phyloP scores from a whole-genome alignment of 2,329 filamentous ascomycete genomes.

The Botryosphaeria dothidea region DNA sequence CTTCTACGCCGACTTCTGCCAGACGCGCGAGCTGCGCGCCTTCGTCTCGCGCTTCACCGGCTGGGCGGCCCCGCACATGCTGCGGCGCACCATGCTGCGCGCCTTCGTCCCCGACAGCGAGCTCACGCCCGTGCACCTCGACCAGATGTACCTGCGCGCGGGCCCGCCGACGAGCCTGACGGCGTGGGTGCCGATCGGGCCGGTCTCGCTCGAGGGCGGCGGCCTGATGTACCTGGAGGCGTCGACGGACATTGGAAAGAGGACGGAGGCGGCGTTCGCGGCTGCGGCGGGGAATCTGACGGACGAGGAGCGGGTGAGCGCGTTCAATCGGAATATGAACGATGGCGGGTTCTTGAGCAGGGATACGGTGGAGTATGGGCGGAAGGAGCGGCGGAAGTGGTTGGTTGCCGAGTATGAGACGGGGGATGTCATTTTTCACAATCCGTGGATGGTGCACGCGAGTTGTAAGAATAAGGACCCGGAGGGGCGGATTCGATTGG shows the following conservation, averaged over 20 bases:
- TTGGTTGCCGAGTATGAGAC: slow-evolving; percentile 11
- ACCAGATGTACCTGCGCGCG: slow-evolving; percentile 17
- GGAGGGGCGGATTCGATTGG: slow-evolving; percentile 3
- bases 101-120: slow-evolving; percentile 14
- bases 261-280: slow-evolving; percentile 18
- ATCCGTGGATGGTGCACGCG: slow-evolving; percentile 1
- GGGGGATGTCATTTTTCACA: slow-evolving; percentile 20
- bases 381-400: neutral
- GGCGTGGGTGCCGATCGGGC: slow-evolving; percentile 20
- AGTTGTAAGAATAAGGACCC: too few species aligned
- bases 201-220: slow-evolving; percentile 15
- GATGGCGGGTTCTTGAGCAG: slow-evolving; percentile 17
- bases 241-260: neutral
- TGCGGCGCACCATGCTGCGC: slow-evolving; percentile 18
- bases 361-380: neutral
- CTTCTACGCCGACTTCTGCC: slow-evolving; percentile 14
- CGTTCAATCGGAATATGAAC: slow-evolving; percentile 21
- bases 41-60: slow-evolving; percentile 10
- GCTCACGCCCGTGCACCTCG: slow-evolving; percentile 21
- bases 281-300: neutral
- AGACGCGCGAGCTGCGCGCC: slow-evolving; percentile 5
- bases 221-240: slow-evolving; percentile 19
- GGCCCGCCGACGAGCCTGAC: too few species aligned
- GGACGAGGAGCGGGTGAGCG: slow-evolving; percentile 17
- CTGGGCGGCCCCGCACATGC: slow-evolving; percentile 11